Evolutionary conservation across 371 early-diverging fungal genomes (phyloP).

Genomic region (Mortierella sp.): DNA sequence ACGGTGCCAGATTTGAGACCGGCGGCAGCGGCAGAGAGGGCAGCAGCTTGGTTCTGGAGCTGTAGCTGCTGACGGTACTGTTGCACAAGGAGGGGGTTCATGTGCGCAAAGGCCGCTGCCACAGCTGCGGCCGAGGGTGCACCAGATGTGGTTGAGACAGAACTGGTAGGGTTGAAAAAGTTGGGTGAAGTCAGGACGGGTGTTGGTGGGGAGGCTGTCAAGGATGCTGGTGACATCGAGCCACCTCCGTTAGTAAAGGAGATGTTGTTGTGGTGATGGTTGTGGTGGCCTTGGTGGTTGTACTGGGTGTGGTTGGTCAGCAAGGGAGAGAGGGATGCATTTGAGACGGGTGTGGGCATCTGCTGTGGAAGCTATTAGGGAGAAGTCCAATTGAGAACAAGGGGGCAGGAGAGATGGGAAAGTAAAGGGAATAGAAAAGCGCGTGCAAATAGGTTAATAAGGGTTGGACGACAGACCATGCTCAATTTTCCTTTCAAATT

Average conservation of each 20-base stretch:
- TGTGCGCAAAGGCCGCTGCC: constrained; percentile 16
- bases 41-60: constrained; percentile 32
- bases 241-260: constrained; percentile 19
- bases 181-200: constrained; percentile 36
- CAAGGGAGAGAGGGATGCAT: constrained; percentile 36
- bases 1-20: constrained; percentile 1
- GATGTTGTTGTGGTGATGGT: constrained; percentile 13
- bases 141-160: neutral
- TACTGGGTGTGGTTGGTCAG: constrained; percentile 9
- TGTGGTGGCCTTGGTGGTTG: neutral
- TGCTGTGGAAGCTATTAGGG: constrained; percentile 12
- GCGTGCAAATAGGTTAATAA: neutral
- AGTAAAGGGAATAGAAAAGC: neutral
- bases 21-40: constrained; percentile 24
- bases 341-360: constrained; percentile 37
- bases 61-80: constrained; percentile 53
- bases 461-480: neutral
- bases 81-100: constrained; percentile 42
- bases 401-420: neutral
- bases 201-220: constrained; percentile 54
- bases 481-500: neutral
- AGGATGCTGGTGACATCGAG: constrained; percentile 37
- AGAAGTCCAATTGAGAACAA: neutral
- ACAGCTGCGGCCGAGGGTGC: neutral
- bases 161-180: constrained; percentile 16